phyloP scores from a whole-genome alignment of 345 rosid species.

The rapeseed (Brassica napus) region Da-Ae NC_063450.1:54858501-54859000 shows the following conservation, averaged over 20 bases:
- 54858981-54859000: conserved; percentile 40
- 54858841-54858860: conserved; percentile 62
- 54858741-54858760: conserved; percentile 49
- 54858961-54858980: conserved; percentile 50
- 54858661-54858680: conserved; percentile 42
- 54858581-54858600: conserved; percentile 58
- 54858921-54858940: conserved; percentile 61
- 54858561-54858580: conserved; percentile 23
- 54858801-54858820: conserved; percentile 38
- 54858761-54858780: conserved; percentile 42
- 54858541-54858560: neutral
- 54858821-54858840: conserved; percentile 66
- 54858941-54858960: conserved; percentile 61
- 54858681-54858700: conserved; percentile 57
- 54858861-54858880: conserved; percentile 77
- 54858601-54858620: conserved; percentile 35
- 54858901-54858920: conserved; percentile 73
- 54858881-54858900: conserved; percentile 72
- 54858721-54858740: conserved; percentile 72
- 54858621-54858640: conserved; percentile 42
- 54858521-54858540: neutral
- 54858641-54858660: conserved; percentile 48
- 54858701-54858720: conserved; percentile 50
- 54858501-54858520: too few species aligned
- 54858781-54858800: conserved; percentile 31